phyloP scores from a whole-genome alignment of 371 early-diverging fungal genomes.

The Circinella umbellata region DNA sequence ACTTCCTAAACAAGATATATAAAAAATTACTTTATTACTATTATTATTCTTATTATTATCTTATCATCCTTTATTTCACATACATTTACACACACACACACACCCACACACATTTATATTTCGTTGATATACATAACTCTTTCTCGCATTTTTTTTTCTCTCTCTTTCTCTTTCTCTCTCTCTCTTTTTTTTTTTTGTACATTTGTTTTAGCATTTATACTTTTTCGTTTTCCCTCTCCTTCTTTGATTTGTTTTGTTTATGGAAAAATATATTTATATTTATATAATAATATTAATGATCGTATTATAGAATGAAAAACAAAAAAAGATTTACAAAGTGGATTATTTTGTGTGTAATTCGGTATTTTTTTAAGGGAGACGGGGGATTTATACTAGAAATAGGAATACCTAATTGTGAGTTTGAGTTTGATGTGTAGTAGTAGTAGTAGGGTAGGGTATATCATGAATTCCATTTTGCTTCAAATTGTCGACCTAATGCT shows the following conservation, averaged over 20 bases:
- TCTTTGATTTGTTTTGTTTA: neutral
- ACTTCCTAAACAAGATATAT: neutral
- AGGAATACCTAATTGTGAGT: too few relatives aligned
- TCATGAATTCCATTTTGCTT: slow-evolving; percentile 13
- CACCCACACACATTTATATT: too few relatives aligned
- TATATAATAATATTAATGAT: neutral
- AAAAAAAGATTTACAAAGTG: neutral
- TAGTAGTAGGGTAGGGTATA: slow-evolving; percentile 21
- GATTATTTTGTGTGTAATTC: neutral
- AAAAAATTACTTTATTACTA: neutral
- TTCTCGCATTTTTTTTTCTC: neutral
- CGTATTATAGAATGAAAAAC: neutral
- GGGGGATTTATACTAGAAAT: neutral
- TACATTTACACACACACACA: too few relatives aligned
- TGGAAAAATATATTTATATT: neutral
- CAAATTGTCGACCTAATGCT: slow-evolving; percentile 28
- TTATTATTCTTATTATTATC: too few relatives aligned
- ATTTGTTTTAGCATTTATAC: slow-evolving; percentile 2
- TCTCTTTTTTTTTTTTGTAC: slow-evolving; percentile 1
- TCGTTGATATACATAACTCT: too few relatives aligned
- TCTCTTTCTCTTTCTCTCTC: neutral
- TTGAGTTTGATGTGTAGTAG: neutral
- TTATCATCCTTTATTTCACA: too few relatives aligned
- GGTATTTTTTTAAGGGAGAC: neutral
- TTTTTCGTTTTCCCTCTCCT: too few relatives aligned